Percentiles rank a stretch among this genome's conserved stretches.
These are phyloP conservation scores for Yarrowia keelungensis DNA, from an alignment of 805 yeast species.

Conservation along the genomic window DNA sequence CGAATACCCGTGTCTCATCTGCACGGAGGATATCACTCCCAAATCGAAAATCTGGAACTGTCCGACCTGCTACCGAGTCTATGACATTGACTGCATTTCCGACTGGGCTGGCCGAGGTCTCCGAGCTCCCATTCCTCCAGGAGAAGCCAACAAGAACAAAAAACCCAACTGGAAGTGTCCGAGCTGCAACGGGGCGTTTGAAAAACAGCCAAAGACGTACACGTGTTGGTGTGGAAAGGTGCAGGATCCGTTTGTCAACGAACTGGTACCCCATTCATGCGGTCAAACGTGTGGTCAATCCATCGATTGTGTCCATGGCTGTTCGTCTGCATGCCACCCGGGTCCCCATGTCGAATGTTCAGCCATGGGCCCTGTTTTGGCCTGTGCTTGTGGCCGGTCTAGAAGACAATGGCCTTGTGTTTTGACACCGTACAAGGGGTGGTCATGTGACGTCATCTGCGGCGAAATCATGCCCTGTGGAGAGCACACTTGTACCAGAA, in stretches of 20 bases:
- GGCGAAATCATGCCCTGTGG: constrained; percentile 71
- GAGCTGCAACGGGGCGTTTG: constrained; percentile 64
- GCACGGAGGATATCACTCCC: constrained; percentile 80
- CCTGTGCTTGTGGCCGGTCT: constrained; percentile 77
- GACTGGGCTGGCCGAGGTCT: constrained; percentile 83
- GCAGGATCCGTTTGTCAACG: constrained; percentile 60
- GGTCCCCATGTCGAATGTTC: constrained; percentile 87
- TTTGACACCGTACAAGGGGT: constrained; percentile 72
- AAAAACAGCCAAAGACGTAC: constrained; percentile 60
- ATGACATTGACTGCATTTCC: constrained; percentile 81
- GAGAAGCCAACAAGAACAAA: constrained; percentile 16
- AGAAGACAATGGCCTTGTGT: constrained; percentile 73
- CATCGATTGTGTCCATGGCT: constrained; percentile 69
- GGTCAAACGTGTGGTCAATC: constrained; percentile 78
- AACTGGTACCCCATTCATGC: constrained; percentile 82
- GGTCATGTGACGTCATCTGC: constrained; percentile 72
- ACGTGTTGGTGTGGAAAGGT: constrained; percentile 91
- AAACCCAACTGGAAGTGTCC: constrained; percentile 85
- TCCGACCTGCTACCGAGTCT: constrained; percentile 75
- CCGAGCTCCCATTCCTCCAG: constrained; percentile 30
- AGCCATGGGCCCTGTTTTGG: constrained; percentile 73
- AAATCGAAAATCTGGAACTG: constrained; percentile 81
- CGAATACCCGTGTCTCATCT: constrained; percentile 82
- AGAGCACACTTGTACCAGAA: constrained; percentile 64
- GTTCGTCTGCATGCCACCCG: constrained; percentile 81